Conservation (phyloP, 306 rosid species). For the Hippophae gyantsensis region DNA sequence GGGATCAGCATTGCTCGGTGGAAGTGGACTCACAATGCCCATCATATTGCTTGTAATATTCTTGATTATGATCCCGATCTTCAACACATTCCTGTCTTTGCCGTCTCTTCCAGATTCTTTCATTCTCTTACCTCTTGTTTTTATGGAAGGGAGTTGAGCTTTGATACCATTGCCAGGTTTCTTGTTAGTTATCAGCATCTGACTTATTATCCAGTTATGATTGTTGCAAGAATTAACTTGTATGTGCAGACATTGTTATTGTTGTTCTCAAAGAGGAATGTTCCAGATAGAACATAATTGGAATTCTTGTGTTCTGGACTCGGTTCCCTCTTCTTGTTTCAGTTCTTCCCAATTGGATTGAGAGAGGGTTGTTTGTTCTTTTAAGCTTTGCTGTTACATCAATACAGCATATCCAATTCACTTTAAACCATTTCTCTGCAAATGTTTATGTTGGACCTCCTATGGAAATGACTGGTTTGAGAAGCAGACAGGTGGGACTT, state of each 20-base stretch:
- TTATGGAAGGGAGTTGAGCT: conserved; percentile 52
- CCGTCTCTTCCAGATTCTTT: conserved; percentile 52
- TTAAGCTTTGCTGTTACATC: conserved; percentile 29
- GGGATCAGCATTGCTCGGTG: conserved; percentile 96
- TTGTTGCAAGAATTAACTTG: conserved; percentile 54
- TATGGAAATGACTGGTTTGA: conserved; percentile 35
- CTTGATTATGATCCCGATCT: conserved; percentile 87
- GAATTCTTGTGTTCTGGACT: conserved; percentile 61
- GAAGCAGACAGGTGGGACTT: conserved; percentile 41
- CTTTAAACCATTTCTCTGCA: conserved; percentile 44
- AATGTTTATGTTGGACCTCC: conserved; percentile 36
- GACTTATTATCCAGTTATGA: conserved; percentile 68
- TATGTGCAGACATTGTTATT: conserved; percentile 57
- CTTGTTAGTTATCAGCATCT: conserved; percentile 65
- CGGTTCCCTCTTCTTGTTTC: conserved; percentile 76
- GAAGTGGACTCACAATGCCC: conserved; percentile 97
- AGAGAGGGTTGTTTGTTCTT: conserved; percentile 55
- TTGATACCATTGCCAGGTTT: conserved; percentile 63
- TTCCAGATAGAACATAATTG: conserved; percentile 68
- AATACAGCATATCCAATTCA: conserved; percentile 36
- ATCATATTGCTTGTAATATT: conserved; percentile 72
- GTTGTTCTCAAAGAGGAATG: conserved; percentile 32
- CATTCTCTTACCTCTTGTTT: conserved; percentile 45
- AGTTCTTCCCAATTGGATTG: conserved; percentile 57
- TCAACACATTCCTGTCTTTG: conserved; percentile 77